Evolutionary conservation across 768 basidiomycete genomes (phyloP).

Genomic region (Pilatotrama ljubarskyi): DNA sequence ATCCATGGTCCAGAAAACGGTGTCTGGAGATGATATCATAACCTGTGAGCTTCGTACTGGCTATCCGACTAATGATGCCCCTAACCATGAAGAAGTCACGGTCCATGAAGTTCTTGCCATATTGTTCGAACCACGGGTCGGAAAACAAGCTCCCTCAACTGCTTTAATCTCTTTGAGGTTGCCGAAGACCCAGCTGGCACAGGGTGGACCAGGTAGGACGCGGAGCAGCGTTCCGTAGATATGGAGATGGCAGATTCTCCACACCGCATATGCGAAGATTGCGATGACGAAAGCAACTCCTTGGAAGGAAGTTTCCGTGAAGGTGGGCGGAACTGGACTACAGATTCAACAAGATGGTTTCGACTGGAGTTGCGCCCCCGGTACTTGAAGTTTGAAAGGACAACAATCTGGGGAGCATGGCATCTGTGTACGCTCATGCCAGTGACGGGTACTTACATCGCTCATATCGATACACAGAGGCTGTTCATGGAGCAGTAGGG

Average conservation of each 20-base stretch:
- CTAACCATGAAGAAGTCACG: conserved; percentile 44
- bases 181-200: conserved; percentile 47
- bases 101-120: conserved; percentile 48
- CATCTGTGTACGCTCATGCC: too few relatives aligned
- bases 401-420: too few relatives aligned
- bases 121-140: conserved; percentile 45
- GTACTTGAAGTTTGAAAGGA: too few relatives aligned
- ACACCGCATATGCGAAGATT: not conserved
- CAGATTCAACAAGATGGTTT: too few relatives aligned
- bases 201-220: conserved; percentile 50
- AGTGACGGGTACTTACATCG: too few relatives aligned
- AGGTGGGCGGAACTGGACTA: too few relatives aligned
- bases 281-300: not conserved
- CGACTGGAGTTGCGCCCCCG: too few relatives aligned
- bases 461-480: too few relatives aligned
- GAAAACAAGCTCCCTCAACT: conserved; percentile 39
- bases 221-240: conserved; percentile 41
- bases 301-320: too few relatives aligned
- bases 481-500: too few relatives aligned
- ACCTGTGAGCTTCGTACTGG: too few relatives aligned
- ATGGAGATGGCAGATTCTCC: not conserved
- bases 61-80: conserved; percentile 16
- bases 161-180: conserved; percentile 47
- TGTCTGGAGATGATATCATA: conserved; percentile 35
- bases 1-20: conserved; percentile 43